A percentile compares a stretch with the other conserved stretches of the same genome.
Conservation (phyloP, 23 red algal species). For the Gracilaria caudata region DNA sequence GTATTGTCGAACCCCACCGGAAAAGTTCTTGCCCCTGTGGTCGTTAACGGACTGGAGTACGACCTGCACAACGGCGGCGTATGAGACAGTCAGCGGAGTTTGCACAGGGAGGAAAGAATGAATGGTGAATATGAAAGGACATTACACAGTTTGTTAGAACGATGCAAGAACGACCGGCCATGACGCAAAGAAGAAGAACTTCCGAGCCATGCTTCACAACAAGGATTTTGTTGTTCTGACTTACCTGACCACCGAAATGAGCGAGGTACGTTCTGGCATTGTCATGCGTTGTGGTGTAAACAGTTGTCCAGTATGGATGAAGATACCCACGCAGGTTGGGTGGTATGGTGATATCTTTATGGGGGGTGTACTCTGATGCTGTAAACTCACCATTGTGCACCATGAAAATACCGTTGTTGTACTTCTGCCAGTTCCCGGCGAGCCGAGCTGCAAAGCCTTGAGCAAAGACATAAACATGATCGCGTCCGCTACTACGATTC, state of each 20-base stretch:
- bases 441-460: constrained; percentile 64
- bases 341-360: constrained; percentile 71
- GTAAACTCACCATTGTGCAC: constrained; percentile 77
- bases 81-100: neutral
- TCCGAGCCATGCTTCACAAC: too few relatives aligned
- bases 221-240: too few relatives aligned
- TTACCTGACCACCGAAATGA: constrained; percentile 70
- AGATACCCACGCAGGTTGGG: constrained; percentile 60
- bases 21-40: constrained; percentile 66
- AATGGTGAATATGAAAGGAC: neutral
- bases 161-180: too few relatives aligned
- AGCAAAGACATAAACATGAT: constrained; percentile 70
- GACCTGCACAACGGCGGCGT: constrained; percentile 9
- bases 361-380: constrained; percentile 68
- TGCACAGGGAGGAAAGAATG: neutral
- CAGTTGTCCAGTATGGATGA: constrained; percentile 33
- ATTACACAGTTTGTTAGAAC: too few relatives aligned
- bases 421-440: constrained; percentile 55
- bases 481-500: constrained; percentile 49
- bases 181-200: too few relatives aligned
- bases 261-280: constrained; percentile 29
- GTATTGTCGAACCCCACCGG: constrained; percentile 67
- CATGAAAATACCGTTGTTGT: constrained; percentile 69
- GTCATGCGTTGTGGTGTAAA: neutral
- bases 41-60: constrained; percentile 30